Conservation (phyloP, 192 early-diverging fungal genomes). For the Umbelopsis ramanniana region DNA sequence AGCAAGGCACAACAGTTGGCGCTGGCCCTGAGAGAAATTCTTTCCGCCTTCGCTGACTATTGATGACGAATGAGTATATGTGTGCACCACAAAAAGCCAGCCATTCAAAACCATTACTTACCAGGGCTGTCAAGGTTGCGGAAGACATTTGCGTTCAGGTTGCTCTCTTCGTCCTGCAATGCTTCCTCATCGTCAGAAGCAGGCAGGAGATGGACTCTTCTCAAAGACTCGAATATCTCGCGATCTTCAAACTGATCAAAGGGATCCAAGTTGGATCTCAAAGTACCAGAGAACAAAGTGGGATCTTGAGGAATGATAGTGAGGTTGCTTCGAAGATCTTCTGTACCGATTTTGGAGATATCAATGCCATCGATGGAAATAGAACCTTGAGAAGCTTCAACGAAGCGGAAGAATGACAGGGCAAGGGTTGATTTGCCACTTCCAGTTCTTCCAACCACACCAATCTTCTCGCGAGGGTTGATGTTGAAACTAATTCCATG, state of each 20-base stretch:
- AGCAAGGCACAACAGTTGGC: slow-evolving; percentile 84
- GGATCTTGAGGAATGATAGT: slow-evolving; percentile 90
- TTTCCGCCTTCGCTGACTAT: slow-evolving; percentile 68
- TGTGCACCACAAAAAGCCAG: background rate
- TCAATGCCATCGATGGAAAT: slow-evolving; percentile 84
- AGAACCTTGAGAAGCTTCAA: slow-evolving; percentile 68
- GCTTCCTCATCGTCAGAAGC: slow-evolving; percentile 28
- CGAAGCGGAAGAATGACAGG: slow-evolving; percentile 78
- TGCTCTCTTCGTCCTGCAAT: slow-evolving; percentile 16
- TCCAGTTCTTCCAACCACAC: slow-evolving; percentile 93
- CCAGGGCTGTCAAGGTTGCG: slow-evolving; percentile 51
- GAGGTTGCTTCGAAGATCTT: slow-evolving; percentile 77
- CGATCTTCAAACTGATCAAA: slow-evolving; percentile 78
- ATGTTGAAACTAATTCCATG: slow-evolving; percentile 72
- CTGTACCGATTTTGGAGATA: slow-evolving; percentile 72
- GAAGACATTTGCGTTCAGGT: slow-evolving; percentile 48
- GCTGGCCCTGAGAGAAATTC: slow-evolving; percentile 84
- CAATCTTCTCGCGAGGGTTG: slow-evolving; percentile 76
- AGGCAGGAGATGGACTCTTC: slow-evolving; percentile 69
- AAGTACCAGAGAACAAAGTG: slow-evolving; percentile 56
- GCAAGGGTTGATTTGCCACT: slow-evolving; percentile 85
- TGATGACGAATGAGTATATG: background rate
- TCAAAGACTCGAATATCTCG: slow-evolving; percentile 75
- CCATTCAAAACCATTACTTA: background rate
- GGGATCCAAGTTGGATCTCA: slow-evolving; percentile 82